Conservation (phyloP, 805 yeast genomes). For the Kodamaea jinghongensis region DNA sequence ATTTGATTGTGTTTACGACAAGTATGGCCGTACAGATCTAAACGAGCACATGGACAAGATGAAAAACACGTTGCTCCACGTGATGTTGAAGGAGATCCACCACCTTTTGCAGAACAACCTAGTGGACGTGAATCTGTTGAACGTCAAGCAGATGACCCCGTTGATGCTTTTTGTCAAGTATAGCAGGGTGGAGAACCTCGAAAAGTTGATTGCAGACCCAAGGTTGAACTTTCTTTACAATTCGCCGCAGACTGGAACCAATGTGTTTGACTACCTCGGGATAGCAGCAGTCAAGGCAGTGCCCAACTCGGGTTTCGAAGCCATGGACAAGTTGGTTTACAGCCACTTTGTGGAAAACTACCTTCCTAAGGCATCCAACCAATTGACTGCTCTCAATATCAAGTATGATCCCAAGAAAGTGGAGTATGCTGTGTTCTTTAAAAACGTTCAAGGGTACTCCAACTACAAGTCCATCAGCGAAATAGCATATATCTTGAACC, state of each 20-base stretch:
- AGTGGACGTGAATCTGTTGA: slow-evolving; percentile 54
- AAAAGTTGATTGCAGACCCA: slow-evolving; percentile 45
- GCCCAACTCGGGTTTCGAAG: slow-evolving; percentile 17
- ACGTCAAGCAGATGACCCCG: slow-evolving; percentile 62
- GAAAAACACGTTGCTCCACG: slow-evolving; percentile 78
- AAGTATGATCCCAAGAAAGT: slow-evolving; percentile 27
- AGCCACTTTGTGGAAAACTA: slow-evolving; percentile 19
- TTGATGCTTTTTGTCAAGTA: slow-evolving; percentile 68
- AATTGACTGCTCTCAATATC: slow-evolving; percentile 31
- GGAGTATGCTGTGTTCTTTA: slow-evolving; percentile 35
- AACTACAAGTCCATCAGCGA: slow-evolving; percentile 17
- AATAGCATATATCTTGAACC: slow-evolving; percentile 22
- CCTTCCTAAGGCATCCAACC: slow-evolving; percentile 19
- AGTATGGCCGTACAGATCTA: slow-evolving; percentile 45
- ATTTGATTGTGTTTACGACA: slow-evolving; percentile 38
- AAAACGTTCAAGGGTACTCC: slow-evolving; percentile 12
- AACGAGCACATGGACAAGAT: slow-evolving; percentile 66
- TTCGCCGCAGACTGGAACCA: slow-evolving; percentile 32
- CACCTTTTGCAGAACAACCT: slow-evolving; percentile 22
- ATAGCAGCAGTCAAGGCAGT: slow-evolving; percentile 30
- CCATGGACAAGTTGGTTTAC: slow-evolving; percentile 23
- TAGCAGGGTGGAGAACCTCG: slow-evolving; percentile 60
- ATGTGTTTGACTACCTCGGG: slow-evolving; percentile 38
- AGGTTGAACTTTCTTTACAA: slow-evolving; percentile 40
- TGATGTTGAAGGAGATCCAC: slow-evolving; percentile 51